Evolutionary conservation across 805 yeast genomes (phyloP).

Genomic region (Wickerhamomyces strasburgensis): DNA sequence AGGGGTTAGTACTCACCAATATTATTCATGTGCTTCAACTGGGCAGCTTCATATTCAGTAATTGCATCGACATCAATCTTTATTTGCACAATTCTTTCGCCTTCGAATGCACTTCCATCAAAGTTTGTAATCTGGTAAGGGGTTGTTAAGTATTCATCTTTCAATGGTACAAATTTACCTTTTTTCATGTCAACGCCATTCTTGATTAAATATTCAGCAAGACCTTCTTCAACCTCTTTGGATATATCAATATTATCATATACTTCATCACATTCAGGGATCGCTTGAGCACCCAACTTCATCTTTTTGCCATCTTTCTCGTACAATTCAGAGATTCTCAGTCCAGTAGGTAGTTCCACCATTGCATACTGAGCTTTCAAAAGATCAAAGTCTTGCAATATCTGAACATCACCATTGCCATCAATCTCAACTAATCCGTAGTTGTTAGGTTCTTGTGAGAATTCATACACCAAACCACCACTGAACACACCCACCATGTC

Average conservation of each 20-base stretch:
- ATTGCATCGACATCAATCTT: constrained; percentile 20
- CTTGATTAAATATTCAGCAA: constrained; percentile 41
- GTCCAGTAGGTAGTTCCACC: constrained; percentile 28
- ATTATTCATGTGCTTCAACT: constrained; percentile 18
- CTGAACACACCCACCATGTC: constrained; percentile 74
- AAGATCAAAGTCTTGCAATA: constrained; percentile 53
- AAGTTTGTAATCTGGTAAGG: constrained; percentile 37
- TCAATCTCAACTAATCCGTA: constrained; percentile 76
- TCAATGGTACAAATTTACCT: constrained; percentile 48
- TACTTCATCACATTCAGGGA: constrained; percentile 33
- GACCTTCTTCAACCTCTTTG: constrained; percentile 34
- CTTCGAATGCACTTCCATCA: constrained; percentile 34
- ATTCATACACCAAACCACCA: constrained; percentile 93
- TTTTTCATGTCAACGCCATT: constrained; percentile 41
- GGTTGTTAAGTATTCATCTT: constrained; percentile 38
- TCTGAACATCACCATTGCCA: constrained; percentile 40
- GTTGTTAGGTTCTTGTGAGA: constrained; percentile 68
- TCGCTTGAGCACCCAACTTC: constrained; percentile 21
- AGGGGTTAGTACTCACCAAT: constrained; percentile 17
- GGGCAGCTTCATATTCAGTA: constrained; percentile 22
- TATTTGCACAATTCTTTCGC: constrained; percentile 22
- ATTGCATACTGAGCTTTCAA: constrained; percentile 42
- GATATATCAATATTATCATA: constrained; percentile 41
- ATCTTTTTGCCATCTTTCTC: constrained; percentile 19
- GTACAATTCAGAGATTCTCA: constrained; percentile 21